phyloP scores from a whole-genome alignment of 2,329 filamentous ascomycete genomes.

The Neonectria ditissima region DNA sequence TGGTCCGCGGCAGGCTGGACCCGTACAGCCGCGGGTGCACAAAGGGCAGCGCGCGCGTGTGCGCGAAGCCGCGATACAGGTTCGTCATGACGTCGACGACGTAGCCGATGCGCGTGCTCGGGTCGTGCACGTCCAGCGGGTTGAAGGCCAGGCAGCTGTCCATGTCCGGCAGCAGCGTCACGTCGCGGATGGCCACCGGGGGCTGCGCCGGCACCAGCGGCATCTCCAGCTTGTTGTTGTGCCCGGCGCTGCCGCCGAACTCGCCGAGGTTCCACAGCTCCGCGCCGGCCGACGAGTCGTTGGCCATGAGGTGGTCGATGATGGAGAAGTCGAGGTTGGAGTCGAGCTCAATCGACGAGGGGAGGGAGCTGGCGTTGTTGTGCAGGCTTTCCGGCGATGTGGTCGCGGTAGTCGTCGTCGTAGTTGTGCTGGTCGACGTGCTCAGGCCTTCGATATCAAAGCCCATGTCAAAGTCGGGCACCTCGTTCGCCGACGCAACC shows the following conservation, averaged over 20 bases:
- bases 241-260: slow-evolving; percentile 38
- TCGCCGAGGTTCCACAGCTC: slow-evolving; percentile 46
- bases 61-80: slow-evolving; percentile 52
- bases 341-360: slow-evolving; percentile 42
- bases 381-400: slow-evolving; percentile 47
- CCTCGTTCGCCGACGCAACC: slow-evolving; percentile 28
- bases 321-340: slow-evolving; percentile 51
- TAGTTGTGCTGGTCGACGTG: slow-evolving; percentile 38
- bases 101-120: slow-evolving; percentile 50
- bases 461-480: slow-evolving; percentile 53
- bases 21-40: slow-evolving; percentile 58
- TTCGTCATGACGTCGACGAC: slow-evolving; percentile 48
- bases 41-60: slow-evolving; percentile 54
- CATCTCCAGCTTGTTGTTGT: slow-evolving; percentile 48
- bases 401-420: slow-evolving; percentile 37
- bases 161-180: slow-evolving; percentile 40
- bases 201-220: slow-evolving; percentile 45
- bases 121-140: slow-evolving; percentile 52
- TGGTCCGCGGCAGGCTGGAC: slow-evolving; percentile 52
- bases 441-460: slow-evolving; percentile 51
- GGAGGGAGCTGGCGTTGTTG: slow-evolving; percentile 24
- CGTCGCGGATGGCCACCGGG: slow-evolving; percentile 47
- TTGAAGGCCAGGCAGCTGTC: slow-evolving; percentile 45
- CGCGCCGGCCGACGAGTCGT: slow-evolving; percentile 34
- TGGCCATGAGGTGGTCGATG: slow-evolving; percentile 50